Evolutionary conservation across 345 rosid species (phyloP).

Genomic region (Eucalyptus albens): DNA sequence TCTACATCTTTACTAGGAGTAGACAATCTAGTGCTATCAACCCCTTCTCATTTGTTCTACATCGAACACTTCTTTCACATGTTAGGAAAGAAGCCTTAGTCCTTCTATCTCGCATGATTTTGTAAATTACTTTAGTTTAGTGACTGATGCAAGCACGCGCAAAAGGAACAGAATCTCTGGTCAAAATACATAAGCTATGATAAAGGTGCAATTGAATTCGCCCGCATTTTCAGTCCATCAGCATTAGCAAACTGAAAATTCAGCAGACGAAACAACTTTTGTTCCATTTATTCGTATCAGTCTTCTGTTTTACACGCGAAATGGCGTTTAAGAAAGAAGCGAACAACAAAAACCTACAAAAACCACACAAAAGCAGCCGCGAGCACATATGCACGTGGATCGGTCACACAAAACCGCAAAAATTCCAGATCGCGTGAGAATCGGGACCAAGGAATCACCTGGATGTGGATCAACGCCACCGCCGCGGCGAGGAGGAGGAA

Average conservation of each 20-base stretch:
- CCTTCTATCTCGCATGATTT: not conserved
- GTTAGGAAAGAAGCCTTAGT: no score
- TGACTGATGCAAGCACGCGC: not conserved
- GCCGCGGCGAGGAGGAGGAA: conserved; percentile 72
- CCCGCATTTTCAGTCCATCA: not conserved
- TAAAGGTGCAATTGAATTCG: not conserved
- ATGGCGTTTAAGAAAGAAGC: not conserved
- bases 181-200: not conserved
- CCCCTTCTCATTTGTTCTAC: not conserved
- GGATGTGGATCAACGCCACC: conserved; percentile 63
- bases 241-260: not conserved
- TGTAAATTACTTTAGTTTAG: not conserved
- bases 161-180: not conserved
- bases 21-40: not conserved
- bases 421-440: not conserved
- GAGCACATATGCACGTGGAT: not conserved
- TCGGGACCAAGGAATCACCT: conserved; percentile 18
- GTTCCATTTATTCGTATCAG: no score
- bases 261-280: not conserved
- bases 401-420: not conserved
- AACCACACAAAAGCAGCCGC: not conserved
- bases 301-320: not conserved
- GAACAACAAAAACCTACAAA: not conserved
- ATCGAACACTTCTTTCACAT: not conserved
- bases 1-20: not conserved